These are phyloP conservation scores for Aspergillus sp. DNA, from an alignment of 2,329 filamentous ascomycete genomes.

Conservation along the genomic window DNA sequence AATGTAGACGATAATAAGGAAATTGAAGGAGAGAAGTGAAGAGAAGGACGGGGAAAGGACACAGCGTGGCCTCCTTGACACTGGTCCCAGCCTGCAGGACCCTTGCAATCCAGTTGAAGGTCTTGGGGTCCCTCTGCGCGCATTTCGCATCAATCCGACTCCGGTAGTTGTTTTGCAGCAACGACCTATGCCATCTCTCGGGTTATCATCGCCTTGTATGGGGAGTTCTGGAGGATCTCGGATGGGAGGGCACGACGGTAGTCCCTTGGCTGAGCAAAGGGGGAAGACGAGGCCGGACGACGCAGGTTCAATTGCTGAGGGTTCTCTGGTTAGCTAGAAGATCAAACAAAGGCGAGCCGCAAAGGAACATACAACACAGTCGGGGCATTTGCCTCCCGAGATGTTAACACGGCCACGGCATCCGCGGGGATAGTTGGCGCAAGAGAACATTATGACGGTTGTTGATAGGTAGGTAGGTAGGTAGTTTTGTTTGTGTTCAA, in stretches of 20 bases:
- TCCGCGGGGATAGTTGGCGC: constrained; percentile 48
- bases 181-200: constrained; percentile 15
- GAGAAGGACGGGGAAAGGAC: constrained; percentile 5
- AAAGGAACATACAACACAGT: constrained; percentile 44
- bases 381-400: constrained; percentile 43
- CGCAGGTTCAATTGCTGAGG: constrained; percentile 38
- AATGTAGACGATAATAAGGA: constrained; percentile 11
- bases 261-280: constrained; percentile 42
- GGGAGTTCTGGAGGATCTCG: constrained; percentile 31
- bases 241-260: constrained; percentile 36
- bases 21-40: constrained; percentile 9
- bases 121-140: constrained; percentile 1
- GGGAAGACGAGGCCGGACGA: constrained; percentile 38
- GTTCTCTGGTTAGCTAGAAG: neutral
- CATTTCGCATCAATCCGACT: neutral
- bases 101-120: constrained; percentile 10
- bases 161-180: neutral
- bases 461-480: neutral
- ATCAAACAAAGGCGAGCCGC: neutral
- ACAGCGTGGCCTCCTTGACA: constrained; percentile 8
- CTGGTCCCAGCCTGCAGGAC: constrained; percentile 21
- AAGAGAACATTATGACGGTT: constrained; percentile 45
- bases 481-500: neutral
- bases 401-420: constrained; percentile 48
- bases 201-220: constrained; percentile 23